Evolutionary conservation across 208 protist species (phyloP).

Genomic region (Crithidia acanthocephali): DNA sequence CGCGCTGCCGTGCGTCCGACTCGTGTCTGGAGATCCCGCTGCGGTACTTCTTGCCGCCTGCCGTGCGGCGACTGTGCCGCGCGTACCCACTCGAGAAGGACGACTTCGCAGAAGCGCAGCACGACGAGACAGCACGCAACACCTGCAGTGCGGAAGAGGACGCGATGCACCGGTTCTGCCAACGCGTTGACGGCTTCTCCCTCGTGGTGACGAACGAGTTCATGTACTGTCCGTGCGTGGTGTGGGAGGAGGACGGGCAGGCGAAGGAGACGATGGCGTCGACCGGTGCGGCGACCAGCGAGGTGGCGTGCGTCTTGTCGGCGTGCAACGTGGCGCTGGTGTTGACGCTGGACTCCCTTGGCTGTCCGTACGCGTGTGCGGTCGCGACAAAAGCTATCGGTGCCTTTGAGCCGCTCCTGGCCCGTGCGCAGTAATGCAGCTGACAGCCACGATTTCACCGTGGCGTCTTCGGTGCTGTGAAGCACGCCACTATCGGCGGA

Average conservation of each 20-base stretch:
- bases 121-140: too few relatives aligned
- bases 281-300: neutral
- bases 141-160: neutral
- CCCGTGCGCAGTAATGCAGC: slow-evolving; percentile 49
- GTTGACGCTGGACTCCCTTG: slow-evolving; percentile 71
- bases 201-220: slow-evolving; percentile 88
- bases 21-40: slow-evolving; percentile 79
- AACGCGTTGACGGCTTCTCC: slow-evolving; percentile 47
- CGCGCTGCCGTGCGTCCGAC: slow-evolving; percentile 53
- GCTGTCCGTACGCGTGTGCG: slow-evolving; percentile 73
- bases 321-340: slow-evolving; percentile 75
- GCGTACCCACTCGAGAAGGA: too few relatives aligned
- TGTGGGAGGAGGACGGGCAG: slow-evolving; percentile 9
- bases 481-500: too few relatives aligned
- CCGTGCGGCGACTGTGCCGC: slow-evolving; percentile 25
- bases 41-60: slow-evolving; percentile 54
- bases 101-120: too few relatives aligned
- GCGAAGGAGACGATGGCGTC: neutral
- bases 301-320: slow-evolving; percentile 36
- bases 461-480: too few relatives aligned
- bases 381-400: slow-evolving; percentile 64
- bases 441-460: too few relatives aligned
- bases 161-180: slow-evolving; percentile 37
- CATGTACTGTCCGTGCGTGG: slow-evolving; percentile 86
- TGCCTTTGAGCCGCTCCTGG: slow-evolving; percentile 82